These are phyloP conservation scores for Zoysia japonica DNA, from an alignment of 176 grass and related monocot genomes.

Conservation along the genomic window DNA sequence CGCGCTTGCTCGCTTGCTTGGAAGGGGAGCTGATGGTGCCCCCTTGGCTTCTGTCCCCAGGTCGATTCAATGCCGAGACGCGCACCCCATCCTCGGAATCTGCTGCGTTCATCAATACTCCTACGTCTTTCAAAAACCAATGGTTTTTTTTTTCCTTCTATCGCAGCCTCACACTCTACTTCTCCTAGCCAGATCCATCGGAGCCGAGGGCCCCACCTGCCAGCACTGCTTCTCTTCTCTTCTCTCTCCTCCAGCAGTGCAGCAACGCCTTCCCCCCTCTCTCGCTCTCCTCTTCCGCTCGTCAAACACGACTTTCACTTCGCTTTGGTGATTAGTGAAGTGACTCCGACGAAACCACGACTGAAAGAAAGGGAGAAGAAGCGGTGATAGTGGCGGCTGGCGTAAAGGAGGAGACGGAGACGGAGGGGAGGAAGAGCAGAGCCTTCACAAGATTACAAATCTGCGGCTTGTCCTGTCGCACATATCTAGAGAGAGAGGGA, in stretches of 20 bases:
- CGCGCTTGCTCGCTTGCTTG: no score
- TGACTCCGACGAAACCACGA: neutral
- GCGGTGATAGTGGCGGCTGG: neutral
- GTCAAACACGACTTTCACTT: neutral
- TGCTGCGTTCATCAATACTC: slow-evolving; percentile 29
- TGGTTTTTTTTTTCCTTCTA: neutral
- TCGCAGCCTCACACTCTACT: neutral
- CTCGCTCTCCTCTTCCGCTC: neutral
- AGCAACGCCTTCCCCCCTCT: neutral
- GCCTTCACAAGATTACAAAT: slow-evolving; percentile 35
- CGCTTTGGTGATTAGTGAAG: slow-evolving; percentile 20
- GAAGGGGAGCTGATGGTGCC: no score
- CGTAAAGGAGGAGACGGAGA: neutral
- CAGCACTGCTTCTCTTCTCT: neutral
- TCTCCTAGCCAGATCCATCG: slow-evolving; percentile 29
- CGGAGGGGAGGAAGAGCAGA: neutral
- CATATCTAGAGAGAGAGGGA: slow-evolving; percentile 14
- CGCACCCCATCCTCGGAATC: slow-evolving; percentile 45
- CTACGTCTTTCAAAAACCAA: slow-evolving; percentile 1
- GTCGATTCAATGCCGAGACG: neutral
- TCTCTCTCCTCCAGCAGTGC: neutral
- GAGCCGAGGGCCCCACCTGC: neutral
- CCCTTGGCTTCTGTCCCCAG: no score
- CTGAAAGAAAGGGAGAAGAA: neutral
- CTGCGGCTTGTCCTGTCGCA: slow-evolving; percentile 45